These are phyloP conservation scores for Tylopilus felleus DNA, from an alignment of 768 basidiomycete species.

Conservation along the genomic window DNA sequence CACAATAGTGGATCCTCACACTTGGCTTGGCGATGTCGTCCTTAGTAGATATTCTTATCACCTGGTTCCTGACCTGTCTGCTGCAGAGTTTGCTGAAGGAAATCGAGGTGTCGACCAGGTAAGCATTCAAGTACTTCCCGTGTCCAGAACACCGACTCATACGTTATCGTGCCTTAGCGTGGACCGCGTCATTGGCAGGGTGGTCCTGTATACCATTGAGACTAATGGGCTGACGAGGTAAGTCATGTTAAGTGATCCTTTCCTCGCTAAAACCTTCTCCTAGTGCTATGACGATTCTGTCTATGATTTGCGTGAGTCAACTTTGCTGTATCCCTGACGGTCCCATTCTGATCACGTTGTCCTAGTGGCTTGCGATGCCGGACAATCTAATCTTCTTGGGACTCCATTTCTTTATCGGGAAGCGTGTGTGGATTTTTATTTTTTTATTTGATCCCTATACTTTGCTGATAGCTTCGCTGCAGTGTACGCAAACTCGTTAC, in stretches of 20 bases:
- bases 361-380: conserved; percentile 46
- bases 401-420: conserved; percentile 51
- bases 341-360: neutral
- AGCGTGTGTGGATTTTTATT: conserved; percentile 35
- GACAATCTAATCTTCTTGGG: conserved; percentile 51
- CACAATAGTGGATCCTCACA: conserved; percentile 47
- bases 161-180: conserved; percentile 29
- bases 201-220: conserved; percentile 53
- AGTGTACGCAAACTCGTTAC: conserved; percentile 52
- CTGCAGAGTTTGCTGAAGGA: conserved; percentile 39
- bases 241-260: neutral
- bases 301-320: conserved; percentile 44
- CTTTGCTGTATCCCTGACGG: too few relatives aligned
- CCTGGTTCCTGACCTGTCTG: conserved; percentile 41
- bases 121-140: neutral
- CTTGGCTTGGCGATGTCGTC: conserved; percentile 49
- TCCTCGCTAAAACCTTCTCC: neutral
- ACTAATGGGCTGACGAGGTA: conserved; percentile 50
- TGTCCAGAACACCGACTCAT: neutral
- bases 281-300: conserved; percentile 40
- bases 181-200: conserved; percentile 44
- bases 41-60: conserved; percentile 48
- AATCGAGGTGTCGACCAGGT: conserved; percentile 41
- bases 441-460: neutral
- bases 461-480: neutral